Base-by-base conservation (phyloP, 257 asterid species). In the Pogostemon cablin region DNA sequence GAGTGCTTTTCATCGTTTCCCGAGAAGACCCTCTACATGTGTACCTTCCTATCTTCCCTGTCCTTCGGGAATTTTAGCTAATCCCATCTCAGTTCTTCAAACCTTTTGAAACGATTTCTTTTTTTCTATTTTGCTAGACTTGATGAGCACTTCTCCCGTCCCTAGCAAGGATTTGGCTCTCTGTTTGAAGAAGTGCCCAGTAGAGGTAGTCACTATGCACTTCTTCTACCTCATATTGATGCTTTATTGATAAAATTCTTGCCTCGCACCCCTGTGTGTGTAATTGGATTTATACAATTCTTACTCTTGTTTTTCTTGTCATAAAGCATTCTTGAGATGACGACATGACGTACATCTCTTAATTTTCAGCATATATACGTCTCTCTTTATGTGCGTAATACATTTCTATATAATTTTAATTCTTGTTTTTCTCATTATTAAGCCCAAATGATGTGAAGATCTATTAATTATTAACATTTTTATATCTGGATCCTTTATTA, bases 11-110 rank as follows among this genome's bases (percentile, higher is more conserved):
- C 77, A 95, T 95, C 67, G 91, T 95, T 75, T 98, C 99, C 74
- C 91, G 99, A 66, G 99, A 95, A 83, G 91, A 88, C 83, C 98
- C 99, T 63, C 99, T 98, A 61, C 99, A 93, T 92, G 98, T 93
- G 44, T 67, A 20, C 75, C 48, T 73, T 80, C 62, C 59, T 77
- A 67, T 59, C 57, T 49, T 68, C 42, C 44, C 40, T 8, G 59
- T 68, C 38, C 46, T 54, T 69, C 39, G 40, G 73, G 67, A 64
- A 52, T 64, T 50, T 61, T 72, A 55, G 49, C 44, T 53, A 42
- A 68, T 73, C 9, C 20, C 50, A 32, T 35, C 9, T 64, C 62
- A 37, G 59, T 52, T 69, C 48, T 40, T 68, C 10, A 15, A 56
- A 49, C 44, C 58, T 11, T 43, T 71, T 17, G 62, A 71, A 77